phyloP scores from a whole-genome alignment of 306 rosid species.

The Vigna mungo region DNA sequence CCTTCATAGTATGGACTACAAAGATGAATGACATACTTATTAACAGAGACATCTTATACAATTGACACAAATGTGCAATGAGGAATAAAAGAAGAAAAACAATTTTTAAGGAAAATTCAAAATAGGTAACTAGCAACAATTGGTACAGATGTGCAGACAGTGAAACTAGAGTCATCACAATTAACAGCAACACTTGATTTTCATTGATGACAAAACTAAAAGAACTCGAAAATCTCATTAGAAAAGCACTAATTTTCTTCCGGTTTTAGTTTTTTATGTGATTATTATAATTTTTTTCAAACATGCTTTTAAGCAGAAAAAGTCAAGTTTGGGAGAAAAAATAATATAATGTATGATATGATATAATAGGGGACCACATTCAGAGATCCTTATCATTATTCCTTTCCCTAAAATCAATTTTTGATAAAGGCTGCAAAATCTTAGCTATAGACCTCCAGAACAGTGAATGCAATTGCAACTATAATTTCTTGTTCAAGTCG shows the following conservation, averaged over 20 bases:
- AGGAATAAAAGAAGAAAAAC: background rate
- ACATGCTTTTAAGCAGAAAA: background rate
- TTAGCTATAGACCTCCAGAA: background rate
- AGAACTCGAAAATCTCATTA: background rate
- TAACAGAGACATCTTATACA: slow-evolving; percentile 11
- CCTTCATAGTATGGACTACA: slow-evolving; percentile 11
- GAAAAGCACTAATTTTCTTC: background rate
- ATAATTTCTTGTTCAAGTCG: slow-evolving; percentile 11
- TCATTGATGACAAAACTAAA: background rate
- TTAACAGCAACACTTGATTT: background rate
- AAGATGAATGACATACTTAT: slow-evolving; percentile 1
- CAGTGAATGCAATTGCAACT: slow-evolving; percentile 13
- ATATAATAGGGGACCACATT: background rate
- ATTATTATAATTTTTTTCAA: background rate
- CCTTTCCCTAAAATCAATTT: slow-evolving; percentile 15
- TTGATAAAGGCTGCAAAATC: slow-evolving; percentile 1
- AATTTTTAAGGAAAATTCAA: background rate
- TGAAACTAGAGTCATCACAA: slow-evolving; percentile 9
- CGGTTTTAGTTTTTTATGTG: background rate
- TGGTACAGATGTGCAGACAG: slow-evolving; percentile 2
- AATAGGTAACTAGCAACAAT: slow-evolving; percentile 3
- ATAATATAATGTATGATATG: background rate
- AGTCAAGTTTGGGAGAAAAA: background rate
- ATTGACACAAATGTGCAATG: background rate
- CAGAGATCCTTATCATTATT: slow-evolving; percentile 28